phyloP scores from a whole-genome alignment of 106 monocot genomes.

The Iris macrosiphon region DNA sequence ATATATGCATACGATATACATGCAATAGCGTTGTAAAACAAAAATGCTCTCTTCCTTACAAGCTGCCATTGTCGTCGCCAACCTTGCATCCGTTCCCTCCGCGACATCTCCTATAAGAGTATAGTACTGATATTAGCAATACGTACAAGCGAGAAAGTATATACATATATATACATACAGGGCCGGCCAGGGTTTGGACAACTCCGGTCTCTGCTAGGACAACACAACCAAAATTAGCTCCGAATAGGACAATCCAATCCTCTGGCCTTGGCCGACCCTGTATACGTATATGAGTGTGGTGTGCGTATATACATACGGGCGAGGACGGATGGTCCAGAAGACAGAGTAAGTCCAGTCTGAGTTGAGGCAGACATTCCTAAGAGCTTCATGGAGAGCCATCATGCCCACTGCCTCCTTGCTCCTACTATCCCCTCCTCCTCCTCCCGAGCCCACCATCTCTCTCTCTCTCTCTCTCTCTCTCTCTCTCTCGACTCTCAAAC shows the following conservation, averaged over 20 bases:
- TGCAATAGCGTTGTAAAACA: no score
- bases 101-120: slow-evolving; percentile 69
- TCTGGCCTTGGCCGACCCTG: no score
- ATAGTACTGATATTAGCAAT: no score
- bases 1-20: no score
- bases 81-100: slow-evolving; percentile 97
- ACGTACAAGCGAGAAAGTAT: background rate
- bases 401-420: slow-evolving; percentile 74
- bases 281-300: no score
- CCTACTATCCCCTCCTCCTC: slow-evolving; percentile 26
- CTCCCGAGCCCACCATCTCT: slow-evolving; percentile 45
- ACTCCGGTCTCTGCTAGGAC: no score
- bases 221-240: background rate
- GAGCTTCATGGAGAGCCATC: slow-evolving; percentile 91
- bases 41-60: no score
- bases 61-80: slow-evolving; percentile 87
- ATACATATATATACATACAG: no score
- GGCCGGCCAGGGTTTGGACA: no score
- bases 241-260: no score
- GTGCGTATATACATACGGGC: slow-evolving; percentile 83
- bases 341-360: slow-evolving; percentile 97
- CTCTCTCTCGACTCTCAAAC: slow-evolving; percentile 8
- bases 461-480: slow-evolving; percentile 10
- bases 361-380: slow-evolving; percentile 82
- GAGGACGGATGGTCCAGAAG: slow-evolving; percentile 91